Percentiles rank a stretch among this genome's conserved stretches.
phyloP scores from a whole-genome alignment of 768 basidiomycete genomes.

The Pseudohyphozyma bogoriensis region DNA sequence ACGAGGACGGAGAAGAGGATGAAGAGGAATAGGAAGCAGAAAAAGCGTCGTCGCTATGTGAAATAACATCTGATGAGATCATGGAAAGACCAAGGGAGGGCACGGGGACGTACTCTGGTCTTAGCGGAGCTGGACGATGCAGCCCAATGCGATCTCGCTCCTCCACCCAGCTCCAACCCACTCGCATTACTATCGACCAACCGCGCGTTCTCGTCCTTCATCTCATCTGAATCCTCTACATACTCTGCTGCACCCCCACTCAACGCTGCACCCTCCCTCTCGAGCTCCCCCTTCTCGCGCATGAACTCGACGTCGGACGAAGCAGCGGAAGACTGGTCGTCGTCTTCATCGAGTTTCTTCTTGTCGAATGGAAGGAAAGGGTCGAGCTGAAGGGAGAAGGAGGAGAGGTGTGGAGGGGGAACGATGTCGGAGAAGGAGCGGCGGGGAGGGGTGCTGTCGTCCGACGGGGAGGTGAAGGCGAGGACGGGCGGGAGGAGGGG shows the following conservation, averaged over 20 bases:
- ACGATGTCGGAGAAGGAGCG: not conserved
- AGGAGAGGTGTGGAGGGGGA: not conserved
- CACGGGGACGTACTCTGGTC: not conserved
- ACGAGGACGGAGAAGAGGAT: not conserved
- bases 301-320: no score
- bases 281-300: no score
- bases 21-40: not conserved
- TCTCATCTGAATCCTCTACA: not conserved
- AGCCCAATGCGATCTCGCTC: not conserved
- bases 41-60: constrained; percentile 4
- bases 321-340: no score
- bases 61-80: not conserved
- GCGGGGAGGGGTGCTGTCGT: not conserved
- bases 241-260: not conserved
- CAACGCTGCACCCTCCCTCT: not conserved
- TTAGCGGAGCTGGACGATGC: not conserved
- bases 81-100: no score
- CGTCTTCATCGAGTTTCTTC: not conserved
- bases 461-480: no score
- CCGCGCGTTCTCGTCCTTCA: not conserved
- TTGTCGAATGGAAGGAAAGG: not conserved
- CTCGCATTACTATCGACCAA: not conserved
- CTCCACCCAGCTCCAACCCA: no score
- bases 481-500: no score
- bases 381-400: not conserved